These are phyloP conservation scores for Mycena epipterygia DNA, from an alignment of 768 basidiomycete genomes.

Conservation along the genomic window DNA sequence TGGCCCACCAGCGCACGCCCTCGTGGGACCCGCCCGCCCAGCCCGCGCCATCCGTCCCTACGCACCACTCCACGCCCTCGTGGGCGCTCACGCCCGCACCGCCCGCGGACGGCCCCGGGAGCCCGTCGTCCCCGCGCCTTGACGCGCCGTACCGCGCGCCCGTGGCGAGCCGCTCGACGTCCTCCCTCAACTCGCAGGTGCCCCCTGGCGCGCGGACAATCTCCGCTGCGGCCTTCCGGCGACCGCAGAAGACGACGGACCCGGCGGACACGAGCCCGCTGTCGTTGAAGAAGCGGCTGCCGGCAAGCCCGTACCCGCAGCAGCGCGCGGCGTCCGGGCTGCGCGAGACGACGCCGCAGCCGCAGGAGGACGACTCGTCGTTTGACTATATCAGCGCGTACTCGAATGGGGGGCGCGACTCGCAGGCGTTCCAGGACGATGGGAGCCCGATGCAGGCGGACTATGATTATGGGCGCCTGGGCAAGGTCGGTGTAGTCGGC, in stretches of 20 bases:
- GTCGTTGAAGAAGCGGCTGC: conserved; percentile 63
- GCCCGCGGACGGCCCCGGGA: not conserved
- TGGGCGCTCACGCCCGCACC: conserved; percentile 28
- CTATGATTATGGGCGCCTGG: conserved; percentile 36
- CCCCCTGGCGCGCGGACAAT: conserved; percentile 69
- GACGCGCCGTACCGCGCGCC: conserved; percentile 46
- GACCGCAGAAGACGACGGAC: conserved; percentile 54
- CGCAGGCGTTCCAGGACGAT: conserved; percentile 33
- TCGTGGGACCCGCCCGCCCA: conserved; percentile 24
- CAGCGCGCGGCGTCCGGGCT: conserved; percentile 25
- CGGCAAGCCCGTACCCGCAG: conserved; percentile 58
- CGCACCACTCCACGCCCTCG: conserved; percentile 32
- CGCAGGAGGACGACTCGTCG: conserved; percentile 54
- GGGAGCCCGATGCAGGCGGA: conserved; percentile 29
- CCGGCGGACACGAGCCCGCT: conserved; percentile 63
- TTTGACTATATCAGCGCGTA: conserved; percentile 76
- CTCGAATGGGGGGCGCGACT: conserved; percentile 39
- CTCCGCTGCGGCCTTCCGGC: conserved; percentile 81
- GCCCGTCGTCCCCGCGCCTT: conserved; percentile 37
- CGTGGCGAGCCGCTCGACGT: conserved; percentile 47
- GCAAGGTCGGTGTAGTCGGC: conserved; percentile 34
- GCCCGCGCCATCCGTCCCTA: conserved; percentile 14
- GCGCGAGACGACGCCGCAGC: conserved; percentile 13
- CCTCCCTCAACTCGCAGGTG: conserved; percentile 47
- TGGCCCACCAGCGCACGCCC: conserved; percentile 14